Evolutionary conservation across 768 basidiomycete species (phyloP).

Genomic region (Auricularia auricula-judae): DNA sequence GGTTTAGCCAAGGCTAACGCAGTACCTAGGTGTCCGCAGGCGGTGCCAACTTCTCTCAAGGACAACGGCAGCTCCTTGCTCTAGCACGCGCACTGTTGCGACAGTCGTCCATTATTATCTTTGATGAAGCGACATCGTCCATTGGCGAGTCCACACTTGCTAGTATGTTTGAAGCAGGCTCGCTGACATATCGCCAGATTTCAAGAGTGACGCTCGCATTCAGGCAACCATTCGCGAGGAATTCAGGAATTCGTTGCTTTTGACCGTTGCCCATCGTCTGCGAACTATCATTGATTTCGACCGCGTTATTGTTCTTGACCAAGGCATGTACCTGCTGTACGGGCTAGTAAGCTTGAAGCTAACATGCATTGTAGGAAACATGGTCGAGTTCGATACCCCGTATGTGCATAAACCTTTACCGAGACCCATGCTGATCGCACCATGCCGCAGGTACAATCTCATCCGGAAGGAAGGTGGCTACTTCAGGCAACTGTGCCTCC

Average conservation of each 20-base stretch:
- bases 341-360: neutral
- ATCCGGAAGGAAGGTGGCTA: slow-evolving; percentile 6
- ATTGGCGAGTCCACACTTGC: neutral
- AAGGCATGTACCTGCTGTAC: slow-evolving; percentile 1
- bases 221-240: slow-evolving; percentile 28
- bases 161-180: neutral
- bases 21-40: slow-evolving; percentile 30
- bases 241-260: slow-evolving; percentile 23
- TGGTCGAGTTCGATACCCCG: slow-evolving; percentile 14
- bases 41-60: slow-evolving; percentile 31
- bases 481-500: slow-evolving; percentile 57
- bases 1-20: neutral
- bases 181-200: slow-evolving; percentile 4
- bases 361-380: slow-evolving; percentile 20
- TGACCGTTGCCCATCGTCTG: slow-evolving; percentile 14
- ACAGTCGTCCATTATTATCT: slow-evolving; percentile 13
- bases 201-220: slow-evolving; percentile 19
- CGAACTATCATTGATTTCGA: slow-evolving; percentile 20
- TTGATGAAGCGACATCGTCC: slow-evolving; percentile 14
- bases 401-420: neutral
- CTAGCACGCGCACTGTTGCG: slow-evolving; percentile 17
- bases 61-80: slow-evolving; percentile 28
- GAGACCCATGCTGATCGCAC: neutral
- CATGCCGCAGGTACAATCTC: slow-evolving; percentile 24
- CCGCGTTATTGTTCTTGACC: slow-evolving; percentile 15